These are phyloP conservation scores for Phytophthora aleatoria DNA, from an alignment of 352 stramenopile species.

Conservation along the genomic window DNA sequence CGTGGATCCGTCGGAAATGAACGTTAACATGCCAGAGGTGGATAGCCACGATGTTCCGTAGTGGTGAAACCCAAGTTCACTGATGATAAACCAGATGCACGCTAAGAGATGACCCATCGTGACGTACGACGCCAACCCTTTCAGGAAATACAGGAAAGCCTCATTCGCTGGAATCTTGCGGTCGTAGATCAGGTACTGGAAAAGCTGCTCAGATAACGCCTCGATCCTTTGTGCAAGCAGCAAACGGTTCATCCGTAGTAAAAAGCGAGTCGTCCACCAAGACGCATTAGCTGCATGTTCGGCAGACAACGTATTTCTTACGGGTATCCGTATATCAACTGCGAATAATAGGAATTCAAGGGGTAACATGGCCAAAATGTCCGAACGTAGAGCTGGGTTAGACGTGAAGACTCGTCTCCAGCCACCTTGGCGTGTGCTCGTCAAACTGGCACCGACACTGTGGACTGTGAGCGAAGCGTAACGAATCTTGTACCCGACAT, in stretches of 20 bases:
- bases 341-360: constrained; percentile 49
- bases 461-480: constrained; percentile 36
- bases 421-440: constrained; percentile 7
- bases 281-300: constrained; percentile 6
- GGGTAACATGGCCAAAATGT: constrained; percentile 53
- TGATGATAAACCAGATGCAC: constrained; percentile 61
- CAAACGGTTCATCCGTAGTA: constrained; percentile 54
- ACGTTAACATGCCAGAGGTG: constrained; percentile 57
- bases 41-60: constrained; percentile 70
- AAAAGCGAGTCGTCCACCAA: constrained; percentile 46
- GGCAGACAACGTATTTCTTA: constrained; percentile 4
- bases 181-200: constrained; percentile 70
- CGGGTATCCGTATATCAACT: constrained; percentile 17
- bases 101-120: constrained; percentile 70
- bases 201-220: constrained; percentile 47
- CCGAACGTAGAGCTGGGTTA: constrained; percentile 45
- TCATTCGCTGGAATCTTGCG: constrained; percentile 51
- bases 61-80: constrained; percentile 42
- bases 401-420: constrained; percentile 15
- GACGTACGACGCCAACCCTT: constrained; percentile 53
- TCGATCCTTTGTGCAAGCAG: constrained; percentile 46
- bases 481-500: constrained; percentile 50
- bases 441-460: constrained; percentile 17
- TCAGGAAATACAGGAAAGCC: constrained; percentile 48
- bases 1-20: constrained; percentile 14